Evolutionary conservation across 192 early-diverging fungal genomes (phyloP).

Genomic region (Phycomyces blakesleeanus): DNA sequence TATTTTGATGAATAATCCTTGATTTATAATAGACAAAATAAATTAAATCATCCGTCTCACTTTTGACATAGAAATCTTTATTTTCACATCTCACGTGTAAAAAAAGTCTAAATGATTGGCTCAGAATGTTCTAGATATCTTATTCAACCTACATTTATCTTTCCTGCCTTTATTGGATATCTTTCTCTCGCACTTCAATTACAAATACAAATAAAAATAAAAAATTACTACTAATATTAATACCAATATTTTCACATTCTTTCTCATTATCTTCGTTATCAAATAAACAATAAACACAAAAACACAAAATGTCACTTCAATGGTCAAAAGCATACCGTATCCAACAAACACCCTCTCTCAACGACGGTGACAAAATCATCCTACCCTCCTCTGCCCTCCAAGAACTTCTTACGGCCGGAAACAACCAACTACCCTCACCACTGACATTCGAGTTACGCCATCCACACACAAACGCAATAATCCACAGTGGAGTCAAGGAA

Average conservation of each 20-base stretch:
- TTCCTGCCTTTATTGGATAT: too few relatives aligned
- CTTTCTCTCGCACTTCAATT: too few relatives aligned
- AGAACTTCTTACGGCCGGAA: slow-evolving; percentile 37
- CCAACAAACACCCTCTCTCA: slow-evolving; percentile 9
- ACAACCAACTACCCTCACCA: slow-evolving; percentile 48
- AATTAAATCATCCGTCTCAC: neutral
- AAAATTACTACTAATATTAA: too few relatives aligned
- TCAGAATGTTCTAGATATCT: too few relatives aligned
- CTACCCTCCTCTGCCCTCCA: slow-evolving; percentile 50
- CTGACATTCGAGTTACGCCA: slow-evolving; percentile 57
- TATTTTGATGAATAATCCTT: too few relatives aligned
- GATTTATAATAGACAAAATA: too few relatives aligned
- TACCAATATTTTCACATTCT: slow-evolving; percentile 5
- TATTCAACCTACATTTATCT: neutral
- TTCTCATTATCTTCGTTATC: neutral
- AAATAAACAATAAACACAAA: neutral
- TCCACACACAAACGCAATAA: slow-evolving; percentile 35
- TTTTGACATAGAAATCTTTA: too few relatives aligned
- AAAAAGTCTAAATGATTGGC: too few relatives aligned
- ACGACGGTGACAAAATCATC: slow-evolving; percentile 56
- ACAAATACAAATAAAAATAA: too few relatives aligned
- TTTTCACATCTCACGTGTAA: too few relatives aligned
- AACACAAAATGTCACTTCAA: slow-evolving; percentile 22
- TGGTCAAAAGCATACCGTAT: slow-evolving; percentile 37
- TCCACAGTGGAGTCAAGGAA: slow-evolving; percentile 70